Evolutionary conservation across 495 filamentous ascomycete genomes (phyloP).

Genomic region (Daldinia grandis): DNA sequence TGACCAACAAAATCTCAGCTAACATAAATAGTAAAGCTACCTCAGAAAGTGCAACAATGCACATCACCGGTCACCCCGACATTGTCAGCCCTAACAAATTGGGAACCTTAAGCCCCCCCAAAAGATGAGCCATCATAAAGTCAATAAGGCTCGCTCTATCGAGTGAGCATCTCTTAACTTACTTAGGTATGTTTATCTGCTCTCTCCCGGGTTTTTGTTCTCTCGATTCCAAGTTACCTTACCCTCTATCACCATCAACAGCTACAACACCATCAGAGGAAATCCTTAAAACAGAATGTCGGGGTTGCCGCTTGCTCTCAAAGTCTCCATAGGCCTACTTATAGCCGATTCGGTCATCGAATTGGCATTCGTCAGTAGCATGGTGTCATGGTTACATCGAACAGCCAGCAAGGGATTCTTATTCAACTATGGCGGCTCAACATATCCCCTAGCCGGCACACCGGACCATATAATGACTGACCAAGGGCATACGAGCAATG

Average conservation of each 20-base stretch:
- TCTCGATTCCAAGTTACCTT: neutral
- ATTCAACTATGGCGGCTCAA: slow-evolving; percentile 42
- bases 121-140: slow-evolving; percentile 26
- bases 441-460: slow-evolving; percentile 50
- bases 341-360: slow-evolving; percentile 56
- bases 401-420: slow-evolving; percentile 49
- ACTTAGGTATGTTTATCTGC: neutral
- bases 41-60: slow-evolving; percentile 1
- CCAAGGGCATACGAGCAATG: slow-evolving; percentile 61
- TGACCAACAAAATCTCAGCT: slow-evolving; percentile 24
- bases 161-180: too few relatives aligned
- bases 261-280: neutral
- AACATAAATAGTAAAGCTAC: slow-evolving; percentile 28
- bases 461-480: slow-evolving; percentile 54
- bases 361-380: slow-evolving; percentile 56
- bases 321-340: slow-evolving; percentile 48
- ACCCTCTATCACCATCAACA: slow-evolving; percentile 6
- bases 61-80: slow-evolving; percentile 13
- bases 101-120: slow-evolving; percentile 9
- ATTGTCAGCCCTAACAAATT: slow-evolving; percentile 25
- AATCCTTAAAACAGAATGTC: slow-evolving; percentile 21
- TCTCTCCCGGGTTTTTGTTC: neutral
- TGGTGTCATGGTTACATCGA: slow-evolving; percentile 58
- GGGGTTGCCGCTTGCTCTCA: slow-evolving; percentile 31
- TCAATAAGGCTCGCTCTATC: slow-evolving; percentile 12